Evolutionary conservation across 2,329 filamentous ascomycete genomes (phyloP), one percentile per base, ranked within the genome.

Genomic region (Venturia nashicola): DNA sequence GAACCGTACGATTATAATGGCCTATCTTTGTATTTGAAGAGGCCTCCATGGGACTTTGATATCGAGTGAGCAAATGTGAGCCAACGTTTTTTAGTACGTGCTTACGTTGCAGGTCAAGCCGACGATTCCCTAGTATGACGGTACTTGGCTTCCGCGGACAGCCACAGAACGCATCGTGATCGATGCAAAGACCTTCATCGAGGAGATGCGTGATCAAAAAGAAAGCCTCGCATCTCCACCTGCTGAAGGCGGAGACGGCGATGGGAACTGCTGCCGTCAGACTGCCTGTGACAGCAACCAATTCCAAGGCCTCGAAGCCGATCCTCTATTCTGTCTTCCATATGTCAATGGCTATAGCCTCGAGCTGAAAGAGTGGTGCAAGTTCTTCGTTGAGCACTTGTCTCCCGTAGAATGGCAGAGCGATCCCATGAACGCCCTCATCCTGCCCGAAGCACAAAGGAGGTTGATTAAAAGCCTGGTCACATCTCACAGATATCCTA

Each of bases 321-420:
- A 71, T 39, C 66, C 68, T 1, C 23, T 70, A 20, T 68, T 74
- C 2, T 71, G 71, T n/a, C 71, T 69, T 36, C 71, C 72, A 16
- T 71, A 68, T 57, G 70, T 71, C 8, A 71, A 70, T 40, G 73
- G 73, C n/a, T 75, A 70, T 67, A 71, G 69, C 16, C 71, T 75
- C 40, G 67, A 68, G 5, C 67, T 70, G 63, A 75, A 75, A 61
- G 65, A 69, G 32, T 75, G 72, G 72, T 70, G 72, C 63, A 68
- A 72, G 39, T 74, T 75, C 67, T 73, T 71, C 66, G 63, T 76
- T 54, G 69, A 73, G 54, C 65, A 70, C n/a, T 67, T 76, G 2
- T 54, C 63, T 0, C 67, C 70, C 2, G 66, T 73, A 0, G 66
- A 67, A 27, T 75, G 72, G 72, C 68, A 71, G 61, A 27, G 66